Evolutionary conservation across 2,329 filamentous ascomycete genomes (phyloP), one percentile per base, ranked within the genome.

Genomic region (Cytospora paraplurivora): DNA sequence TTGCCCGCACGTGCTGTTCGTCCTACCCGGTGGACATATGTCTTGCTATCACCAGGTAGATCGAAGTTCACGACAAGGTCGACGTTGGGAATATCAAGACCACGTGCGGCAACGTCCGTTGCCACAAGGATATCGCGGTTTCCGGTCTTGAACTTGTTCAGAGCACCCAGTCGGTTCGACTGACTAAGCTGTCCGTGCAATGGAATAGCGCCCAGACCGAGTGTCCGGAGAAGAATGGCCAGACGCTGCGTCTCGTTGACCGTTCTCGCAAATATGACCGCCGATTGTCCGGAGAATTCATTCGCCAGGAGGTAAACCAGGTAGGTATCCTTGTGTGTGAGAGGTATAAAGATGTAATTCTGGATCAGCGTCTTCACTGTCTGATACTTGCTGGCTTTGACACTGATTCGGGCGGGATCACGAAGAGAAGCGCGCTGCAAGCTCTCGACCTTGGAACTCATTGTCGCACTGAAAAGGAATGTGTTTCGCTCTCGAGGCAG

Each of bases 181-280:
- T 99, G 95, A 1, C 88, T 93, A 57, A 99, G 85, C 73, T 97
- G 92, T 10, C 94, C 95, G 76, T 99, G 94, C 0, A 99, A 83
- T 0, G 95, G 94, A 65, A 98, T 95, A 4, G 93, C 94, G 49
- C 89, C 88, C 72, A 97, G 95, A 34, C 93, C 94, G 3, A 99
- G 85, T 0, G 88, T 84, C 56, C 94, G 88, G 2, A 97, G 83
- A 17, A 99, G 77, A 71, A 96, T 90, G 32, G 93, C 88, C 37
- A 97, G 76, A 10, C 95, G 86, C 75, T 97, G 92, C 0, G 93
- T 91, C 74, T 98, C 94, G 76, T 92, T 91, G 52, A 98, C 91
- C 0, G 95, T 99, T 51, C 95, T 83, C 0, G 91, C 93, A 78
- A 99, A 99, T 68, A 98, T 85, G 72, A 99, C 96, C 65, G 86